A percentile compares a stretch with the other conserved stretches of the same genome.
Conservation (phyloP, 805 yeast species). For the Wickerhamiella azyma region DNA sequence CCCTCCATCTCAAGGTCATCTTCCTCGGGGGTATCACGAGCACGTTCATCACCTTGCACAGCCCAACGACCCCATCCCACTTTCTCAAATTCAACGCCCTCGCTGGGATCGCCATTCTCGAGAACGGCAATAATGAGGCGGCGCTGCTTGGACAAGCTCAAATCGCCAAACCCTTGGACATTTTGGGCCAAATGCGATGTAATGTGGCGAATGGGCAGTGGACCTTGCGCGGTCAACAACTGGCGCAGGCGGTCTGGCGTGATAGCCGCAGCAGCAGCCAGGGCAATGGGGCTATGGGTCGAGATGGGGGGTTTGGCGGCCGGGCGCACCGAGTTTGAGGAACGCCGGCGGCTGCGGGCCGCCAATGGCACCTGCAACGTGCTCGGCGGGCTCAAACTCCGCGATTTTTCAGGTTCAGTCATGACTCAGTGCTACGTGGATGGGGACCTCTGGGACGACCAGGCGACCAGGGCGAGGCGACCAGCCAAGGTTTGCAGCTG, state of each 20-base stretch:
- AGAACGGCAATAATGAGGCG: conserved; percentile 80
- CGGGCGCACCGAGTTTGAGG: conserved; percentile 6
- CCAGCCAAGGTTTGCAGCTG: too few species aligned
- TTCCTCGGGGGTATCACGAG: conserved; percentile 54
- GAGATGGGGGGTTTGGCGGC: conserved; percentile 21
- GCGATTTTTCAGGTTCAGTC: background rate
- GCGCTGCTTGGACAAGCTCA: conserved; percentile 78
- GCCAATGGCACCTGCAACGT: conserved; percentile 1
- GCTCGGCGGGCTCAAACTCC: conserved; percentile 1
- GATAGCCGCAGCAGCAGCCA: conserved; percentile 74
- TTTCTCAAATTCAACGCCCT: conserved; percentile 62
- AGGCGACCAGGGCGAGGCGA: too few species aligned
- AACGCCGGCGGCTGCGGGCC: conserved; percentile 7
- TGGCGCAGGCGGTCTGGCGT: conserved; percentile 67
- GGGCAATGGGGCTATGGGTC: conserved; percentile 77
- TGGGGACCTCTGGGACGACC: too few species aligned
- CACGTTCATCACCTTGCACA: conserved; percentile 38
- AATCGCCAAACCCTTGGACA: conserved; percentile 63
- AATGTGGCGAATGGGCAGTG: conserved; percentile 79
- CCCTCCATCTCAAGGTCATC: conserved; percentile 7
- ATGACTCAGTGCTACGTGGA: background rate
- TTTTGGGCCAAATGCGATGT: conserved; percentile 64
- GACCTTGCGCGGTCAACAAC: conserved; percentile 60
- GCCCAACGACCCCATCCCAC: conserved; percentile 99
- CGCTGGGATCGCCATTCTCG: conserved; percentile 49